Conservation (phyloP, 2,329 filamentous ascomycete genomes). For the Fusarium nodosum region DNA sequence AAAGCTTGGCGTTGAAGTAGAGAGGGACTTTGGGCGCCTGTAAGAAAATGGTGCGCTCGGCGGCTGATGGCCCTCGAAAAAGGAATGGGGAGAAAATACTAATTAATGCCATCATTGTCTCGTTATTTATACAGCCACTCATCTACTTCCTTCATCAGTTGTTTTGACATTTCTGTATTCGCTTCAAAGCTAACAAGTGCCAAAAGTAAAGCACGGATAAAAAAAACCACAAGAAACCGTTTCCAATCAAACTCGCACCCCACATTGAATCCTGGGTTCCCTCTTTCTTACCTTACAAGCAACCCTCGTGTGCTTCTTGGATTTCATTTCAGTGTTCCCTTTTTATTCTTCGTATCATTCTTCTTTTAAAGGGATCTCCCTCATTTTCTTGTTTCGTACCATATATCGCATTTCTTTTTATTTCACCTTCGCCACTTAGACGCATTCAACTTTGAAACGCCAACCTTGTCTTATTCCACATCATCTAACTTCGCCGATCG, state of each 20-base stretch:
- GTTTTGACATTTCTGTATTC: background rate
- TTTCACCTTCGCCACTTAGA: background rate
- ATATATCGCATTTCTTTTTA: slow-evolving; percentile 1
- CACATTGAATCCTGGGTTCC: slow-evolving; percentile 21
- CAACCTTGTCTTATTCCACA: background rate
- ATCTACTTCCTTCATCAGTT: background rate
- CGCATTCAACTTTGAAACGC: background rate
- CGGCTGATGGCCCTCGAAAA: slow-evolving; percentile 3
- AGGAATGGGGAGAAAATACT: background rate
- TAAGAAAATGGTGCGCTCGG: slow-evolving; percentile 35
- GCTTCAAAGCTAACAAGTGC: background rate
- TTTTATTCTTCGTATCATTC: slow-evolving; percentile 16
- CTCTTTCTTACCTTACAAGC: slow-evolving; percentile 17
- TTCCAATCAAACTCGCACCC: slow-evolving; percentile 30
- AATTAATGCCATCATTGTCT: background rate
- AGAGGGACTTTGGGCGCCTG: slow-evolving; percentile 17
- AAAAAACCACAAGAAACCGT: slow-evolving; percentile 16
- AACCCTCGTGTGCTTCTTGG: slow-evolving; percentile 12
- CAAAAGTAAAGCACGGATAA: slow-evolving; percentile 18
- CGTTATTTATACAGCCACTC: background rate
- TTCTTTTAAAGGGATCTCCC: slow-evolving; percentile 10
- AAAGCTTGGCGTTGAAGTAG: slow-evolving; percentile 26
- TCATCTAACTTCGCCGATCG: slow-evolving; percentile 1
- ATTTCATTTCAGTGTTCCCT: slow-evolving; percentile 19
- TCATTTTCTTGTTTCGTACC: slow-evolving; percentile 12